These are phyloP conservation scores for Tricholoma terreum DNA, from an alignment of 768 basidiomycete genomes.

Conservation along the genomic window DNA sequence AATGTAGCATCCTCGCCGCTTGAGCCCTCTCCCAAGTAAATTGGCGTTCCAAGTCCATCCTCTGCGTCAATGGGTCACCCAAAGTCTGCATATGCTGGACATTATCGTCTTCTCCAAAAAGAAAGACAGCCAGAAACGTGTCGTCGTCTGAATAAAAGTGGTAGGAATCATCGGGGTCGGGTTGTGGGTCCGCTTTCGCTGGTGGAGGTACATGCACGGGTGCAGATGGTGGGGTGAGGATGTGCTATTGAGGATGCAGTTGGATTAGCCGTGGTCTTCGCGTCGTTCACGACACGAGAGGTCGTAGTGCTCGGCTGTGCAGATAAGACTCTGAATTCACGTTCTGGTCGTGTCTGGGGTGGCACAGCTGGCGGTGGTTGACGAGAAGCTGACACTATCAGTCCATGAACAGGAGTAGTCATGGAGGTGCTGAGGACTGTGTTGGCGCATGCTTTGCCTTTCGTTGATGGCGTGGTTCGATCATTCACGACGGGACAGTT, in stretches of 20 bases:
- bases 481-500: constrained; percentile 5
- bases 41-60: constrained; percentile 31
- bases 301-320: neutral
- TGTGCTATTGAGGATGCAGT: neutral
- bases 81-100: constrained; percentile 39
- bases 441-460: constrained; percentile 4
- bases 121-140: constrained; percentile 56
- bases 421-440: constrained; percentile 30
- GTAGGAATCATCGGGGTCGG: constrained; percentile 38
- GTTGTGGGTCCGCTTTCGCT: constrained; percentile 3
- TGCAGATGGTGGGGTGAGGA: neutral
- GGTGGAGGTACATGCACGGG: constrained; percentile 9
- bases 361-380: constrained; percentile 1
- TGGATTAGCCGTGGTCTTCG: neutral
- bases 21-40: constrained; percentile 42
- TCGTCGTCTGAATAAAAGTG: constrained; percentile 65
- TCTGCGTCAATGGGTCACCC: constrained; percentile 44
- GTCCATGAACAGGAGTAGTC: constrained; percentile 26
- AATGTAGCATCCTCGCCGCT: constrained; percentile 5
- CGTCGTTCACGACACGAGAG: neutral
- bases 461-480: constrained; percentile 2
- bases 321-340: neutral
- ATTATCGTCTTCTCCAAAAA: constrained; percentile 47
- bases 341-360: neutral
- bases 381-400: neutral